Evolutionary conservation across 768 basidiomycete genomes (phyloP).

Genomic region (Lepiota brunneoincarnata): DNA sequence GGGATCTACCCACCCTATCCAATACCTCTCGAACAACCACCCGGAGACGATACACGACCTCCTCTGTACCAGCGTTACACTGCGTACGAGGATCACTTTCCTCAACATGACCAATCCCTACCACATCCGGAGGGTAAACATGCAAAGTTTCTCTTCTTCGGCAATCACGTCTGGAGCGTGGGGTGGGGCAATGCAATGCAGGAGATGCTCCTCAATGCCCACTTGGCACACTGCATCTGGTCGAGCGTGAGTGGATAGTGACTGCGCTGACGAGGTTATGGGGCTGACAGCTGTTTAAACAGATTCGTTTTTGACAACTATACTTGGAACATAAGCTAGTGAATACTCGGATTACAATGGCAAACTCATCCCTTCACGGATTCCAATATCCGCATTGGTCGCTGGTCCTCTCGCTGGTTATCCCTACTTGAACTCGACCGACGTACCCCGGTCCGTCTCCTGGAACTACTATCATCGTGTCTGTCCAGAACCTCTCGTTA

Average conservation of each 20-base stretch:
- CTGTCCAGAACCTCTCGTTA: conserved; percentile 35
- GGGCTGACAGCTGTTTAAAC: neutral
- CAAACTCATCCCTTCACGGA: conserved; percentile 48
- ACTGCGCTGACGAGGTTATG: neutral
- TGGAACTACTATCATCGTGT: conserved; percentile 42
- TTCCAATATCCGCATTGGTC: conserved; percentile 53
- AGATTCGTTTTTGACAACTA: conserved; percentile 61
- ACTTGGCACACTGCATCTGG: conserved; percentile 45
- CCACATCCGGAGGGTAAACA: conserved; percentile 38
- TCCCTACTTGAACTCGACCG: conserved; percentile 5
- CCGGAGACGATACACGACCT: conserved; percentile 21
- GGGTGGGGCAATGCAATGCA: conserved; percentile 68
- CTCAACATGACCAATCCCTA: conserved; percentile 40
- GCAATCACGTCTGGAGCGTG: conserved; percentile 45
- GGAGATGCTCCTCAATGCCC: conserved; percentile 50
- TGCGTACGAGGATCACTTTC: conserved; percentile 39
- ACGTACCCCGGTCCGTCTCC: conserved; percentile 44
- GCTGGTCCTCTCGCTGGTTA: conserved; percentile 34
- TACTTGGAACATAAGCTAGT: conserved; percentile 45
- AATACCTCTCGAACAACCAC: neutral
- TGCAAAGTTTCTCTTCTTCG: conserved; percentile 44
- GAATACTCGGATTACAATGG: conserved; percentile 47
- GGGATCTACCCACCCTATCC: conserved; percentile 7
- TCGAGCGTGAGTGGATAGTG: conserved; percentile 40
- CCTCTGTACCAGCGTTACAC: conserved; percentile 45